A percentile compares a stretch with the other conserved stretches of the same genome.
Conservation (phyloP, 2,329 filamentous ascomycete genomes). For the Sporothrix schenckii region DNA sequence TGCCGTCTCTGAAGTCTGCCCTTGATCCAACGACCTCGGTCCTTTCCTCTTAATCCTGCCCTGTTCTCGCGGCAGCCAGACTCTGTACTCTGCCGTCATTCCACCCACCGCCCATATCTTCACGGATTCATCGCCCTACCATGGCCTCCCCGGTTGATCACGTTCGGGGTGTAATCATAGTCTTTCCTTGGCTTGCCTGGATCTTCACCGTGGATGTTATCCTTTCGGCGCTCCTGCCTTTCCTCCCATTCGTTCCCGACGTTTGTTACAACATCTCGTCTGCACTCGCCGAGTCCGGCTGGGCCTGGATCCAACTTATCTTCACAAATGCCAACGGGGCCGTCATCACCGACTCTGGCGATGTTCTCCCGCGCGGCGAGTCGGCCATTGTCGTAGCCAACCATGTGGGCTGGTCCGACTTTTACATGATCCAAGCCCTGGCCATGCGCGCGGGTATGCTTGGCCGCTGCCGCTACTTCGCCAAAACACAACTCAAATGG, state of each 20-base stretch:
- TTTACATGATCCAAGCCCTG: slow-evolving; percentile 65
- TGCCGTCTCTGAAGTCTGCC: too few relatives aligned
- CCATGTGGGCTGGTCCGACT: slow-evolving; percentile 64
- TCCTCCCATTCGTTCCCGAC: slow-evolving; percentile 53
- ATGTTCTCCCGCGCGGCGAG: slow-evolving; percentile 56
- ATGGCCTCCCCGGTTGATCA: slow-evolving; percentile 9
- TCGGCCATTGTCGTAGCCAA: slow-evolving; percentile 63
- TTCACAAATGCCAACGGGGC: slow-evolving; percentile 60
- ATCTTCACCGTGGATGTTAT: slow-evolving; percentile 56
- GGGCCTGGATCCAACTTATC: slow-evolving; percentile 60
- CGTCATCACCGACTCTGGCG: slow-evolving; percentile 56
- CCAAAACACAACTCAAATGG: slow-evolving; percentile 61
- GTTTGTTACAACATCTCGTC: slow-evolving; percentile 59
- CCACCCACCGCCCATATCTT: slow-evolving; percentile 31
- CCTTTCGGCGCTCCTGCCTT: slow-evolving; percentile 53
- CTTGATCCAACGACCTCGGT: too few relatives aligned
- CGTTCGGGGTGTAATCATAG: slow-evolving; percentile 49
- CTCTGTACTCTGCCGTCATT: neutral
- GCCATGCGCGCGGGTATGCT: slow-evolving; percentile 61
- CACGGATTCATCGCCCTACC: neutral
- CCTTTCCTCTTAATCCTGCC: neutral
- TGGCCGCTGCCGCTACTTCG: slow-evolving; percentile 63
- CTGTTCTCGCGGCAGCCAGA: neutral
- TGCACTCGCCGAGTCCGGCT: slow-evolving; percentile 56
- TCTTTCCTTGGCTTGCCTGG: slow-evolving; percentile 57